Conservation (phyloP, 78 protist genomes). For the Dictyostelium discoideum region dicty_2.7 NC_007090.3:284001-284500, state of each 20-base stretch:
- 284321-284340: constrained; percentile 21
- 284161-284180: neutral
- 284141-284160: neutral
- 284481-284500: constrained; percentile 6
- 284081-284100: neutral
- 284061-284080: neutral
- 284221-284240: neutral
- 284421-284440: constrained; percentile 16
- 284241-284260: constrained; percentile 7
- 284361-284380: constrained; percentile 65
- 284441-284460: constrained; percentile 58
- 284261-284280: neutral
- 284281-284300: constrained; percentile 48
- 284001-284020: neutral
- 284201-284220: neutral
- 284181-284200: neutral
- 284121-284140: neutral
- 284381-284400: neutral
- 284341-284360: constrained; percentile 47
- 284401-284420: constrained; percentile 21
- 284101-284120: neutral
- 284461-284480: neutral
- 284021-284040: neutral
- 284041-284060: neutral
- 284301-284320: constrained; percentile 55